These are phyloP conservation scores for Eucalyptus shirleyi DNA, from an alignment of 345 rosid species.

Conservation along the genomic window DNA sequence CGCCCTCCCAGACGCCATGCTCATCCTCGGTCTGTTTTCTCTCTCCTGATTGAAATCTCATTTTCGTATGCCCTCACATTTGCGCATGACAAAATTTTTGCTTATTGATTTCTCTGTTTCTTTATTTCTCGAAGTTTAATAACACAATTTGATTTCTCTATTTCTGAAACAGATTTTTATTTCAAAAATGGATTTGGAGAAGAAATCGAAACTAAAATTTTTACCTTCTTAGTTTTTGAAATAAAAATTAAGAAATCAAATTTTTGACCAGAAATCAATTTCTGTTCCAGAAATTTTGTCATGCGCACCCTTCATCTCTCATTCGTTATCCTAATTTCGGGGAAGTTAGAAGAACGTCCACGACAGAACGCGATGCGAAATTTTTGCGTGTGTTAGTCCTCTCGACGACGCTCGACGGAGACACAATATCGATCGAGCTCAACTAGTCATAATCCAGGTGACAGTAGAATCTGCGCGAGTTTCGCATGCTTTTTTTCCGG, in stretches of 20 bases:
- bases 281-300: too few species aligned
- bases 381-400: neutral
- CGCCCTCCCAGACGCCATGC: conserved; percentile 98
- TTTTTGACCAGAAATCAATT: too few species aligned
- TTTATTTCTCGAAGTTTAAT: too few species aligned
- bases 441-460: neutral
- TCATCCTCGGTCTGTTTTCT: conserved; percentile 58
- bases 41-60: neutral
- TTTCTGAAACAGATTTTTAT: too few species aligned
- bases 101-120: too few species aligned
- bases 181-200: too few species aligned
- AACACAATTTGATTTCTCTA: too few species aligned
- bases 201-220: too few species aligned
- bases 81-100: too few species aligned
- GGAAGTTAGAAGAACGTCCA: too few species aligned
- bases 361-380: neutral
- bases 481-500: neutral
- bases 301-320: neutral
- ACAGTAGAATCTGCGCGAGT: rapidly evolving
- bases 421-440: neutral
- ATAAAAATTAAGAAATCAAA: too few species aligned
- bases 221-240: too few species aligned
- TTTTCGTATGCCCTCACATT: neutral
- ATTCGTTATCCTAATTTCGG: neutral
- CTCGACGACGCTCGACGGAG: neutral